Evolutionary conservation across 768 basidiomycete genomes (phyloP).

Genomic region (Lactarius sp.): DNA sequence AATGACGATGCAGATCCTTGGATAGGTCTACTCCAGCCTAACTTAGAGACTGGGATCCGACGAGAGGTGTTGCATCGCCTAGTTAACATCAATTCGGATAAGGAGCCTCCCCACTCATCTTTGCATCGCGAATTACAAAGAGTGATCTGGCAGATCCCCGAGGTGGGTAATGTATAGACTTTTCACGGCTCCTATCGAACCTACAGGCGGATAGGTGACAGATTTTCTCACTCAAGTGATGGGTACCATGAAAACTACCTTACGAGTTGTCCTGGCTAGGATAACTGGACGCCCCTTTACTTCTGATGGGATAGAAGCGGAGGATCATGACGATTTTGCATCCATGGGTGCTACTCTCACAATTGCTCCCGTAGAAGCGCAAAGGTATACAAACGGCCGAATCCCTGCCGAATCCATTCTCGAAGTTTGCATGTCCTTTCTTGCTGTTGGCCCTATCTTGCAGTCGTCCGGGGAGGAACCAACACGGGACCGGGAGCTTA

Average conservation of each 20-base stretch:
- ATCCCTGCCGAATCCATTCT: slow-evolving; percentile 36
- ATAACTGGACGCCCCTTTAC: slow-evolving; percentile 24
- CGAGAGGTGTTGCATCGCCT: slow-evolving; percentile 44
- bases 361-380: slow-evolving; percentile 31
- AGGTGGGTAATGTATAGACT: slow-evolving; percentile 53
- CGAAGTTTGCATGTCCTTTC: slow-evolving; percentile 53
- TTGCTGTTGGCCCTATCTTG: slow-evolving; percentile 58
- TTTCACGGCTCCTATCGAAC: background rate
- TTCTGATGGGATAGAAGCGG: slow-evolving; percentile 32
- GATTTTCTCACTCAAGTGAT: slow-evolving; percentile 37
- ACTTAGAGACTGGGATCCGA: slow-evolving; percentile 55
- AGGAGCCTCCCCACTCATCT: slow-evolving; percentile 22
- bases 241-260: slow-evolving; percentile 37
- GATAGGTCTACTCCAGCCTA: slow-evolving; percentile 47
- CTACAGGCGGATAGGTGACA: slow-evolving; percentile 44
- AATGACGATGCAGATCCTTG: slow-evolving; percentile 31
- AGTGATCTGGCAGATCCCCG: slow-evolving; percentile 60
- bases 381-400: slow-evolving; percentile 30
- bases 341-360: slow-evolving; percentile 41
- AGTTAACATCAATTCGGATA: slow-evolving; percentile 22
- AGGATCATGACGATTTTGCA: slow-evolving; percentile 56
- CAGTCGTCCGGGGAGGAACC: slow-evolving; percentile 54
- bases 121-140: slow-evolving; percentile 44
- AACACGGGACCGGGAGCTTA: slow-evolving; percentile 57
- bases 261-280: slow-evolving; percentile 38